A percentile compares a stretch with the other conserved stretches of the same genome.
phyloP scores from a whole-genome alignment of 192 early-diverging fungal species.

The Oehlia diaphana region DNA sequence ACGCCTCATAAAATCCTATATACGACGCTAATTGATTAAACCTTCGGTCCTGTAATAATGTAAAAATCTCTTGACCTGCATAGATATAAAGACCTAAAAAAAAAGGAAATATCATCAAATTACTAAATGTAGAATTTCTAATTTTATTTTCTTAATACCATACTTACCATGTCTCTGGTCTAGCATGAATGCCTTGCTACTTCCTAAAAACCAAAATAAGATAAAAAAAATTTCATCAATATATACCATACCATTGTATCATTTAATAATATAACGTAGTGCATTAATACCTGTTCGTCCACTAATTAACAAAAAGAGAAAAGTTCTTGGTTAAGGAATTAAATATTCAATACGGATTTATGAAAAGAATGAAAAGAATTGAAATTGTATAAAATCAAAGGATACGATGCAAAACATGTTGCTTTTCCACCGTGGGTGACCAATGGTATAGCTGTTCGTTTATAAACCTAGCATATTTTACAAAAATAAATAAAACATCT shows the following conservation, averaged over 20 bases:
- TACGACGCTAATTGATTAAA: constrained; percentile 76
- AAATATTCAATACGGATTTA: background rate
- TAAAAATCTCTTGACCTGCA: constrained; percentile 91
- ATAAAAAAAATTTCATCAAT: background rate
- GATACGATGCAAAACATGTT: constrained; percentile 98
- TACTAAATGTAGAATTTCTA: background rate
- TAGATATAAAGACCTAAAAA: constrained; percentile 71
- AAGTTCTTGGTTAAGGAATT: constrained; percentile 16
- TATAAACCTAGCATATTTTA: constrained; percentile 60
- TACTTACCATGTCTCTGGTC: constrained; percentile 71
- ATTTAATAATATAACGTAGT: background rate
- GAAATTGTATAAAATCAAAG: background rate
- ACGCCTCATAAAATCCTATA: constrained; percentile 96
- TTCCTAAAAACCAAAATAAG: constrained; percentile 45
- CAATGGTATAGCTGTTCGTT: constrained; percentile 88
- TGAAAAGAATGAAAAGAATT: background rate
- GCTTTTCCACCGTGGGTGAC: constrained; percentile 94
- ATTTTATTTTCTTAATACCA: background rate
- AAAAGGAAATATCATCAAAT: background rate
- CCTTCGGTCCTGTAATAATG: constrained; percentile 64
- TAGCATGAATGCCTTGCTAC: constrained; percentile 97
- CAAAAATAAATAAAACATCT: background rate
- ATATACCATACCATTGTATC: background rate
- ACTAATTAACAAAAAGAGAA: constrained; percentile 38
- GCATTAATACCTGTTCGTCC: constrained; percentile 69